phyloP scores from a whole-genome alignment of 371 early-diverging fungal species.

The Choanephora cucurbitarum region DNA sequence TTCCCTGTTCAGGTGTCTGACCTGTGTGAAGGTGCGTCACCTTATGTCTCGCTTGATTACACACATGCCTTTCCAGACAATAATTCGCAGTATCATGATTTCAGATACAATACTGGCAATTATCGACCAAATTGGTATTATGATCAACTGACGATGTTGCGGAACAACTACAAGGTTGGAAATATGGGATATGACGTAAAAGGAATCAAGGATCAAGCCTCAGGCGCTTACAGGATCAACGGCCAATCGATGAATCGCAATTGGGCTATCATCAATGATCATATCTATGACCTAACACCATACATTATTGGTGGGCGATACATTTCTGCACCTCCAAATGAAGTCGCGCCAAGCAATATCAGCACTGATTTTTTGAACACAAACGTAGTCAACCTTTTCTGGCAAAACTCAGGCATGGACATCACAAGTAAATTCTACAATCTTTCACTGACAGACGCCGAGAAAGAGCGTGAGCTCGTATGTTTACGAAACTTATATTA shows the following conservation, averaged over 20 bases:
- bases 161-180: constrained; percentile 48
- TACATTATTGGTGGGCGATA: constrained; percentile 53
- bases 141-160: constrained; percentile 48
- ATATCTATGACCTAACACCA: constrained; percentile 61
- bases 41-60: constrained; percentile 38
- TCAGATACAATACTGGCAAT: constrained; percentile 28
- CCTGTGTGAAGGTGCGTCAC: constrained; percentile 40
- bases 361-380: constrained; percentile 44
- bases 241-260: constrained; percentile 38
- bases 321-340: constrained; percentile 21
- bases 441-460: constrained; percentile 20
- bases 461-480: constrained; percentile 31
- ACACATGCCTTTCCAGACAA: constrained; percentile 36
- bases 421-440: constrained; percentile 56
- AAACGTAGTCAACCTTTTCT: constrained; percentile 56
- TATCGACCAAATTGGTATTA: constrained; percentile 52
- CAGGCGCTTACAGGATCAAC: constrained; percentile 22
- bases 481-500: constrained; percentile 79
- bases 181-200: constrained; percentile 37
- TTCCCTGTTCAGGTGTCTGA: constrained; percentile 79
- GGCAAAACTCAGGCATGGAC: constrained; percentile 55
- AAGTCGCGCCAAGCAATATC: constrained; percentile 27
- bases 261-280: constrained; percentile 62
- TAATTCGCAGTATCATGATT: constrained; percentile 46
- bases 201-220: constrained; percentile 33